Base-by-base conservation (phyloP, 108 stramenopile genomes). In the Cyclostephanos invisitatus region DNA sequence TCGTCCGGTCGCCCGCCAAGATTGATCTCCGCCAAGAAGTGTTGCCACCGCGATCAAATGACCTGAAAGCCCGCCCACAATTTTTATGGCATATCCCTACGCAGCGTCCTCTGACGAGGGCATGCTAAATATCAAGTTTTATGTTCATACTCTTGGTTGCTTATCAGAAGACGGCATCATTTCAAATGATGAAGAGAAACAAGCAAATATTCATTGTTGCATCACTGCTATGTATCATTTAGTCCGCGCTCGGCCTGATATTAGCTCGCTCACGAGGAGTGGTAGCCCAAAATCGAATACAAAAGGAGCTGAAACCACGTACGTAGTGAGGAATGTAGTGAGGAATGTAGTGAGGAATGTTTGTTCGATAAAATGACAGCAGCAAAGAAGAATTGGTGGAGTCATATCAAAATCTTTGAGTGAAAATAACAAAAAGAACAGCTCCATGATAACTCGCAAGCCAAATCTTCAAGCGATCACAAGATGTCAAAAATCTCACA, bases 21-120 rank as follows among this genome's bases (percentile, higher is more conserved):
- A n/a, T n/a, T n/a, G n/a, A n/a, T n/a, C n/a, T n/a, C n/a, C n/a
- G n/a, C n/a, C n/a, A n/a, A n/a, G n/a, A n/a, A n/a, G n/a, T n/a
- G n/a, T n/a, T n/a, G n/a, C n/a, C n/a, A n/a, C n/a, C n/a, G n/a
- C n/a, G n/a, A n/a, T n/a, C n/a, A n/a, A n/a, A n/a, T n/a, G n/a
- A n/a, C n/a, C n/a, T 78, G 71, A 36, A 78, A n/a, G 24, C 71
- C 42, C 73, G 5, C 15, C 62, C 1, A n/a, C 46, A n/a, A 55
- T 80, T 17, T 28, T 80, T 14, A 14, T 25, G 14, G 20, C 56
- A 25, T 66, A 73, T 64, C 68, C 67, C 21, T 10, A 73, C 12
- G 78, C 72, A 5, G 78, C 73, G 46, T 36, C 69, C 14, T 36
- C 58, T 21, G 72, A 73, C 65, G 48, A 59, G 5, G 58, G 40